Evolutionary conservation across 345 rosid species (phyloP), one percentile per base, ranked within the genome.

Genomic region (Mallotus nudiflorus): DNA sequence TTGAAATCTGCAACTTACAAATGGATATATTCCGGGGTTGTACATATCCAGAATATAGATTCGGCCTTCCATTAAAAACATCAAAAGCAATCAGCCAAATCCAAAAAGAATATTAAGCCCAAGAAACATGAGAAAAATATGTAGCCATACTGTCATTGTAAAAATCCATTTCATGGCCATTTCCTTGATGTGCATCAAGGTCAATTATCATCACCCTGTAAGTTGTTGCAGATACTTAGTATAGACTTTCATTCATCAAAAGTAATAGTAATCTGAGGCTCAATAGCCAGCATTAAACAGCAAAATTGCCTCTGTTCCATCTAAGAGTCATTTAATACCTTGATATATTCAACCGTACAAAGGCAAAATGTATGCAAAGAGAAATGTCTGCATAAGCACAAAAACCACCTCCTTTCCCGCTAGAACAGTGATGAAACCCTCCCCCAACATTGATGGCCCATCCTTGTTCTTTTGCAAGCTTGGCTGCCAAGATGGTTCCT

Each of bases 101-200:
- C 67, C 62, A 44, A 56, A 73, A 65, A 57, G 39, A 71, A 42
- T 15, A 35, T 49, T 29, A 69, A 51, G 52, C 10, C 9, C 73
- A 68, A 80, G 9, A 25, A 66, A 59, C 62, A 45, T 9, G 22
- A 71, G 15, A 37, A 22, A 61, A 49, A 33, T 27, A 31, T 40
- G 31, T 50, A 61, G 67, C 76, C 90, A 59, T 87, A 91, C 98
- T 73, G 61, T 94, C 97, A 81, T 79, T 37, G 18, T 89, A 80
- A 54, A 91, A 93, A 82, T 94, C 98, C 77, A 51, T 89, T 79
- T 92, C 99, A 35, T 94, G 97, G 79, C 97, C 99, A 74, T 94
- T 94, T 69, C 99, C 99, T 85, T 94, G 99, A 82, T 94, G 98
- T 40, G 97, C 98, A 76, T 94, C 98, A 4, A 94, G 90, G 92